Conservation (phyloP, 2,329 filamentous ascomycete genomes). For the Aspergillus versicolor region DNA sequence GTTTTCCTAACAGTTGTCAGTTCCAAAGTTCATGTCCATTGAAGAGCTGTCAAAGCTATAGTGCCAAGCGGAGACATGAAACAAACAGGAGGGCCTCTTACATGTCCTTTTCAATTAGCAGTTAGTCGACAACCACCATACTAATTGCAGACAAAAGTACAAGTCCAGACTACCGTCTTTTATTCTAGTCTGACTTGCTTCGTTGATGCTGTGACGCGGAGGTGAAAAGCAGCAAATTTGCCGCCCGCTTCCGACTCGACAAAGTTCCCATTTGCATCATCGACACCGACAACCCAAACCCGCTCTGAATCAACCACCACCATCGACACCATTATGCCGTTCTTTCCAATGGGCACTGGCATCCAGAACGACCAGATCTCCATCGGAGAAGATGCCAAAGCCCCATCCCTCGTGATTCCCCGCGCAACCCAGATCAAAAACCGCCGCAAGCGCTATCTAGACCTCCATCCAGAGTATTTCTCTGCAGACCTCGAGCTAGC, state of each 20-base stretch:
- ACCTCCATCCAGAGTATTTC: conserved; percentile 72
- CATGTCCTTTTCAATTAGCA: conserved; percentile 15
- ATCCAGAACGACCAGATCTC: conserved; percentile 16
- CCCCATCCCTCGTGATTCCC: conserved; percentile 27
- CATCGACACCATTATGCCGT: conserved; percentile 30
- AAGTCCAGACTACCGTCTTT: not conserved
- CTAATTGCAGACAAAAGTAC: not conserved
- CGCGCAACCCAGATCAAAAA: conserved; percentile 64
- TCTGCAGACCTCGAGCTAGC: conserved; percentile 61
- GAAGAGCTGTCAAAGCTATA: not conserved
- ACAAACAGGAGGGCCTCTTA: conserved; percentile 16
- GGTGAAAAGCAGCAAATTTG: conserved; percentile 22
- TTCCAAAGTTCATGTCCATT: not conserved
- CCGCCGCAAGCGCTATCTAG: conserved; percentile 73
- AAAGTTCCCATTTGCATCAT: not conserved
- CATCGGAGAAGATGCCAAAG: not conserved
- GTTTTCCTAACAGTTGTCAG: conserved; percentile 6
- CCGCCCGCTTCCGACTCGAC: conserved; percentile 27
- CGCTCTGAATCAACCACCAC: not conserved
- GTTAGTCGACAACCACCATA: conserved; percentile 12
- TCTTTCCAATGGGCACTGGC: conserved; percentile 36
- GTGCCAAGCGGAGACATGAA: conserved; percentile 12
- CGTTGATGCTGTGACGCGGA: not conserved
- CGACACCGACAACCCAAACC: too few species aligned
- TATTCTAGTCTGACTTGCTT: not conserved